Evolutionary conservation across 2,329 filamentous ascomycete species (phyloP).

Genomic region (Aspergillus hiratsukae): DNA sequence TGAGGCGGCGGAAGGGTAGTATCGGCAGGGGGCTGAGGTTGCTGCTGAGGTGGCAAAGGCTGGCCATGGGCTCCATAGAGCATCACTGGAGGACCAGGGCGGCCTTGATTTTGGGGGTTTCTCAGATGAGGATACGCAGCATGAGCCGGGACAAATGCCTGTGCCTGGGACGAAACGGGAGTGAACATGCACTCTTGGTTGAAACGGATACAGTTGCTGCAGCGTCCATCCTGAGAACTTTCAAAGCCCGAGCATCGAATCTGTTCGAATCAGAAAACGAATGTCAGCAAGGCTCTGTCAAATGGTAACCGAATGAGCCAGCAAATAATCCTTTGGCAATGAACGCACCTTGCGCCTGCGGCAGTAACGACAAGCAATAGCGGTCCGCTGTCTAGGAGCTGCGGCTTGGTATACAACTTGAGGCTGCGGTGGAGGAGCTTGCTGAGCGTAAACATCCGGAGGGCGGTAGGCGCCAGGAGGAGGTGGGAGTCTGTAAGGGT

Average conservation of each 20-base stretch:
- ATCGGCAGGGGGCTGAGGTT: slow-evolving; percentile 31
- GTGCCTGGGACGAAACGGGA: slow-evolving; percentile 67
- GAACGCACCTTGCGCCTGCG: slow-evolving; percentile 47
- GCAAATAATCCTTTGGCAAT: neutral
- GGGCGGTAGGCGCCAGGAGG: slow-evolving; percentile 40
- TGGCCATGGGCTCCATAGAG: slow-evolving; percentile 50
- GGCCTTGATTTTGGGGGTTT: slow-evolving; percentile 31
- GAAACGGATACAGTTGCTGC: slow-evolving; percentile 68
- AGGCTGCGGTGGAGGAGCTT: slow-evolving; percentile 29
- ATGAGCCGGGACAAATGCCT: slow-evolving; percentile 70
- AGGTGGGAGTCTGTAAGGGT: slow-evolving; percentile 42
- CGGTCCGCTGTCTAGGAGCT: slow-evolving; percentile 48
- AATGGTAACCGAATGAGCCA: neutral
- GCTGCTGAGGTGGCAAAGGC: slow-evolving; percentile 43
- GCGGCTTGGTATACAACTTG: slow-evolving; percentile 42
- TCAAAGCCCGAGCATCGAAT: slow-evolving; percentile 75
- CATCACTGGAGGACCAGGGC: slow-evolving; percentile 34
- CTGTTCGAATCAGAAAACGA: slow-evolving; percentile 38
- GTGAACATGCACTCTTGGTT: slow-evolving; percentile 75
- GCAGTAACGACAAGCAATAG: slow-evolving; percentile 51
- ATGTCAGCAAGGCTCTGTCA: slow-evolving; percentile 6
- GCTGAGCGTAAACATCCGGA: slow-evolving; percentile 38
- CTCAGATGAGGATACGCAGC: slow-evolving; percentile 58
- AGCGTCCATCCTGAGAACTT: slow-evolving; percentile 65
- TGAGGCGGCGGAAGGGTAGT: slow-evolving; percentile 37